phyloP scores from a whole-genome alignment of 2,329 filamentous ascomycete species.

The Verticillium nonalfalfae region DNA sequence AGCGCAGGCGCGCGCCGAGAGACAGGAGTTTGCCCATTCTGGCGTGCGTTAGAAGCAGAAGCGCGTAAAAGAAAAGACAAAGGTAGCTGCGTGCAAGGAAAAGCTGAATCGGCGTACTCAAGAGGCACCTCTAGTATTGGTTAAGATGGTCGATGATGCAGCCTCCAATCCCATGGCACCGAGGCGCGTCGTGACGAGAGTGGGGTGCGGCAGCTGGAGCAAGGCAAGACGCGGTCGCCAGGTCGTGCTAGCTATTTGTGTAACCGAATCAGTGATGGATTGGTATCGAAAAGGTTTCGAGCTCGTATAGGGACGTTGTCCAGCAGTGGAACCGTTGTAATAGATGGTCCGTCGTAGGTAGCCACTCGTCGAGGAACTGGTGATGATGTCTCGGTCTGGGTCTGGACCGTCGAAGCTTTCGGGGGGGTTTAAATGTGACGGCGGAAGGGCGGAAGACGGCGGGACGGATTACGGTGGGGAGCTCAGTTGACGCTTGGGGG shows the following conservation, averaged over 20 bases:
- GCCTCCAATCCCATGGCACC: constrained; percentile 12
- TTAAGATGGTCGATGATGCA: constrained; percentile 6
- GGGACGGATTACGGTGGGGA: neutral
- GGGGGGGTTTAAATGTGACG: neutral
- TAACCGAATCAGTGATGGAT: neutral
- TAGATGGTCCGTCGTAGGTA: neutral
- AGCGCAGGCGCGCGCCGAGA: constrained; percentile 64
- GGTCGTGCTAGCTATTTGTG: neutral
- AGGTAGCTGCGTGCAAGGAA: neutral
- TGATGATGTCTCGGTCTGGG: neutral
- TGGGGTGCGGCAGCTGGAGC: neutral
- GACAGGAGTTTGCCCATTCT: constrained; percentile 40
- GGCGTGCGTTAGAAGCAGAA: constrained; percentile 1
- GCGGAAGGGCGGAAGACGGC: neutral
- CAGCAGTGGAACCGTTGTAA: neutral
- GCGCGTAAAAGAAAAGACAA: neutral
- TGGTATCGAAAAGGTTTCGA: neutral
- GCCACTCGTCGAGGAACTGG: neutral
- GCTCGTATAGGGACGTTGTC: neutral
- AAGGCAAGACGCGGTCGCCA: constrained; percentile 1
- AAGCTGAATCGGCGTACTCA: constrained; percentile 7
- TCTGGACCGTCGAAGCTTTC: neutral
- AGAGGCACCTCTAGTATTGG: constrained; percentile 6
- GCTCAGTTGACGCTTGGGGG: neutral
- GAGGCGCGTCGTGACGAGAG: constrained; percentile 1